These are phyloP conservation scores for Claviceps fusiformis DNA, from an alignment of 2,329 filamentous ascomycete species.

Conservation along the genomic window DNA sequence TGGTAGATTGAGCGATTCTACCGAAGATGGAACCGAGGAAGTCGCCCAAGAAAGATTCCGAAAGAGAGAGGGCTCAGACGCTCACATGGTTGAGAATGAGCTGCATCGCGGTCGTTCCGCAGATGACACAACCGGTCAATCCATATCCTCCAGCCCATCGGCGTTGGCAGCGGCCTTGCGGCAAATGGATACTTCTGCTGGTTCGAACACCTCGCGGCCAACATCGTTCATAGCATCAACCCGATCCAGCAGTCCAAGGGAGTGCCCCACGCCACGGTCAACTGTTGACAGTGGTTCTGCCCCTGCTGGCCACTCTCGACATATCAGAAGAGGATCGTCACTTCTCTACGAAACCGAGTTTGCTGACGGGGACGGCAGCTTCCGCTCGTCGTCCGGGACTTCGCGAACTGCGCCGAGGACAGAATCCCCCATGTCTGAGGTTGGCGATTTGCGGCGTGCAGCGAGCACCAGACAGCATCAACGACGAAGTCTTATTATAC, in stretches of 20 bases:
- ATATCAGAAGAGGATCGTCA: slow-evolving; percentile 59
- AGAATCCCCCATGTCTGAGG: slow-evolving; percentile 83
- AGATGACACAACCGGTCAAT: slow-evolving; percentile 6
- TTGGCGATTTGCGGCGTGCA: slow-evolving; percentile 60
- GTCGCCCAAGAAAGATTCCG: slow-evolving; percentile 10
- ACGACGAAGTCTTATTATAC: slow-evolving; percentile 72
- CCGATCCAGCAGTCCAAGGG: slow-evolving; percentile 76
- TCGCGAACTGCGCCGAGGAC: slow-evolving; percentile 56
- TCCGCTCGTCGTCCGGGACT: slow-evolving; percentile 64
- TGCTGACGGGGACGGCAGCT: slow-evolving; percentile 77
- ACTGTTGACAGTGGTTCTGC: slow-evolving; percentile 45
- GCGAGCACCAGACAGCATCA: slow-evolving; percentile 73
- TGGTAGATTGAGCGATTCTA: slow-evolving; percentile 70
- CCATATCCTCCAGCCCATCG: slow-evolving; percentile 27
- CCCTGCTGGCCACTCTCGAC: slow-evolving; percentile 41
- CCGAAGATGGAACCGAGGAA: slow-evolving; percentile 39
- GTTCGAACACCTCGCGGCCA: slow-evolving; percentile 31
- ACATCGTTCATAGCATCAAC: slow-evolving; percentile 51
- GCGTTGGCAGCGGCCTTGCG: slow-evolving; percentile 41
- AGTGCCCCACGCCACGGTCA: slow-evolving; percentile 82
- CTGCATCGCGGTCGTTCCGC: slow-evolving; percentile 8
- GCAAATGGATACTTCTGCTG: slow-evolving; percentile 21
- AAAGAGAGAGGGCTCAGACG: slow-evolving; percentile 6
- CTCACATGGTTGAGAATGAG: slow-evolving; percentile 4
- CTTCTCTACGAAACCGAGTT: slow-evolving; percentile 73